Conservation (phyloP, 2,329 filamentous ascomycete species). For the Allantophomopsis cytisporea region DNA sequence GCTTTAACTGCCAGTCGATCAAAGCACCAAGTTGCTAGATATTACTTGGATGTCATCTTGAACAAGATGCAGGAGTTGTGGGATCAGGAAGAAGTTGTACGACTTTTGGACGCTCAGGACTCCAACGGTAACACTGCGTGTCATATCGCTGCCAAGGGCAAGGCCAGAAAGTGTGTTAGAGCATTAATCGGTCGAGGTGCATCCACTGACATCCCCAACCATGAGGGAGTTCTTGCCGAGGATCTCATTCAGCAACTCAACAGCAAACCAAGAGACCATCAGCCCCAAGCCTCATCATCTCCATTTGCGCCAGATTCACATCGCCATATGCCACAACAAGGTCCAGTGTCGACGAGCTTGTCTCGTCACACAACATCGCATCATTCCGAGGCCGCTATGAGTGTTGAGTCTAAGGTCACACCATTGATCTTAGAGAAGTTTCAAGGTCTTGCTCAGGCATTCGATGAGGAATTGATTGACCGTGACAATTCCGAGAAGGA, state of each 20-base stretch:
- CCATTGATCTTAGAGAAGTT: conserved; percentile 60
- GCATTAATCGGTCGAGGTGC: conserved; percentile 68
- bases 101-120: conserved; percentile 72
- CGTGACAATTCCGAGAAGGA: conserved; percentile 59
- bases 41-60: conserved; percentile 85
- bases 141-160: conserved; percentile 62
- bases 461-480: conserved; percentile 63
- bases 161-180: conserved; percentile 82
- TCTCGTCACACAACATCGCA: conserved; percentile 16
- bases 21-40: conserved; percentile 79
- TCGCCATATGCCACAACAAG: conserved; percentile 37
- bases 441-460: conserved; percentile 53
- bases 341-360: conserved; percentile 12
- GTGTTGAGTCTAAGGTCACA: conserved; percentile 55
- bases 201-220: conserved; percentile 69
- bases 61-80: conserved; percentile 74
- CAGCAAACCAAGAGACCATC: conserved; percentile 45
- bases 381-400: conserved; percentile 52
- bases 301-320: conserved; percentile 51
- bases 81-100: conserved; percentile 62
- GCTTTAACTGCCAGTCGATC: conserved; percentile 72
- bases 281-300: conserved; percentile 59
- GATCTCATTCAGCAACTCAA: conserved; percentile 71
- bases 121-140: conserved; percentile 78
- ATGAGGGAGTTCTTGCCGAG: conserved; percentile 70